phyloP scores from a whole-genome alignment of 2,329 filamentous ascomycete genomes.

The Didymella segeticola region DNA sequence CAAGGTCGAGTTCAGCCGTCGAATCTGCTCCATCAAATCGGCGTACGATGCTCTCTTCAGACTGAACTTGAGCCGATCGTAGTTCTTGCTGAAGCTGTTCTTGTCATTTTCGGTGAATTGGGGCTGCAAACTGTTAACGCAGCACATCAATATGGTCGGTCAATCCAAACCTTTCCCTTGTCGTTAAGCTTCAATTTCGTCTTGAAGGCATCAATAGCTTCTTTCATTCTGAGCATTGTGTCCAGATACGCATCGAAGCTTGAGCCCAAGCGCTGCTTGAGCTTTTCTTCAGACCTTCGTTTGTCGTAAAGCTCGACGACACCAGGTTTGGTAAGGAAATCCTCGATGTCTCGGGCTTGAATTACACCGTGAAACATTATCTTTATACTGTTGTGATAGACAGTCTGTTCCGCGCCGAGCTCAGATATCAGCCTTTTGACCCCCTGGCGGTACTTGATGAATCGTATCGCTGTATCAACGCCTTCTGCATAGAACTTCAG shows the following conservation, averaged over 20 bases:
- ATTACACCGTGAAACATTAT: neutral
- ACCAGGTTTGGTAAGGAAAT: constrained; percentile 3
- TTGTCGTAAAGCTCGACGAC: neutral
- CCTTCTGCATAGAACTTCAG: constrained; percentile 44
- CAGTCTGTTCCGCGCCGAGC: constrained; percentile 14
- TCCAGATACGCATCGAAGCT: neutral
- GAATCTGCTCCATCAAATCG: constrained; percentile 30
- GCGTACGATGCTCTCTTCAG: constrained; percentile 36
- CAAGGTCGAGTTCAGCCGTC: neutral
- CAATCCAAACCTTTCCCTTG: neutral
- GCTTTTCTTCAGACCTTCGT: neutral
- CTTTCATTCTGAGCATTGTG: neutral
- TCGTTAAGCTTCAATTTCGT: neutral
- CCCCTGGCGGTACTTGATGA: constrained; percentile 28
- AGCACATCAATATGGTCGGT: neutral
- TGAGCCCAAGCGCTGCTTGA: neutral
- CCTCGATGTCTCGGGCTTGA: neutral
- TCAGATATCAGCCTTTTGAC: constrained; percentile 30
- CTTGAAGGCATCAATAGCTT: neutral
- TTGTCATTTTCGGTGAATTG: constrained; percentile 30
- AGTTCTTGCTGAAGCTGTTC: constrained; percentile 35
- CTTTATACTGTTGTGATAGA: constrained; percentile 3
- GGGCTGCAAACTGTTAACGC: constrained; percentile 26
- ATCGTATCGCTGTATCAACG: constrained; percentile 36
- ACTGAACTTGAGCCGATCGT: constrained; percentile 38